Percentiles rank a stretch among this genome's conserved stretches.
phyloP scores from a whole-genome alignment of 2,329 filamentous ascomycete genomes.

The Diaporthe caulivora region DNA sequence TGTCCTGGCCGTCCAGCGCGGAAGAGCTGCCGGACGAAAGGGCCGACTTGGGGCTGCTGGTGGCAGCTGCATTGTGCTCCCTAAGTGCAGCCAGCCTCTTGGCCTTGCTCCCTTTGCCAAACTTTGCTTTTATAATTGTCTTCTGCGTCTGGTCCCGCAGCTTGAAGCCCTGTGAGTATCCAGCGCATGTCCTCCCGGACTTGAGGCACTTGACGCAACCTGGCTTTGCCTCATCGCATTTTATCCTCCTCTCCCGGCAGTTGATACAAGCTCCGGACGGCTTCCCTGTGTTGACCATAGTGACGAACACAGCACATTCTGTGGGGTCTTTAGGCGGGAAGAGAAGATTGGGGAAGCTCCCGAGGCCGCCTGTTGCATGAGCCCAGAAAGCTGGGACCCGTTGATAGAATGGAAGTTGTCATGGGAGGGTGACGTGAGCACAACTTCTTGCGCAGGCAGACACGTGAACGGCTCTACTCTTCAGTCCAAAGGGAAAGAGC shows the following conservation, averaged over 20 bases:
- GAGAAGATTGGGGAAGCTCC: neutral
- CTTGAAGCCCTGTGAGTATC: conserved; percentile 31
- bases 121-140: conserved; percentile 33
- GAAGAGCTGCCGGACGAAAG: neutral
- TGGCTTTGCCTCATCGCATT: conserved; percentile 38
- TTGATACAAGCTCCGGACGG: conserved; percentile 34
- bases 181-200: conserved; percentile 31
- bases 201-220: conserved; percentile 37
- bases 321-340: neutral
- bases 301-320: conserved; percentile 11
- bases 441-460: neutral
- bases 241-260: conserved; percentile 37
- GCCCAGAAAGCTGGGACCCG: neutral
- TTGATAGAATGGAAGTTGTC: neutral
- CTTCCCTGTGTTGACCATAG: conserved; percentile 37
- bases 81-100: conserved; percentile 7
- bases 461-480: conserved; percentile 1
- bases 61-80: neutral
- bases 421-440: neutral
- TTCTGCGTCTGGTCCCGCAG: conserved; percentile 33
- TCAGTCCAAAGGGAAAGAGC: conserved; percentile 5
- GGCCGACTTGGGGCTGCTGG: conserved; percentile 10
- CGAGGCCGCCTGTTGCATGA: neutral
- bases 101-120: conserved; percentile 14
- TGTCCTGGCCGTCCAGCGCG: neutral